phyloP scores from a whole-genome alignment of 2,329 filamentous ascomycete genomes.

The Ustilaginoidea virens region DNA sequence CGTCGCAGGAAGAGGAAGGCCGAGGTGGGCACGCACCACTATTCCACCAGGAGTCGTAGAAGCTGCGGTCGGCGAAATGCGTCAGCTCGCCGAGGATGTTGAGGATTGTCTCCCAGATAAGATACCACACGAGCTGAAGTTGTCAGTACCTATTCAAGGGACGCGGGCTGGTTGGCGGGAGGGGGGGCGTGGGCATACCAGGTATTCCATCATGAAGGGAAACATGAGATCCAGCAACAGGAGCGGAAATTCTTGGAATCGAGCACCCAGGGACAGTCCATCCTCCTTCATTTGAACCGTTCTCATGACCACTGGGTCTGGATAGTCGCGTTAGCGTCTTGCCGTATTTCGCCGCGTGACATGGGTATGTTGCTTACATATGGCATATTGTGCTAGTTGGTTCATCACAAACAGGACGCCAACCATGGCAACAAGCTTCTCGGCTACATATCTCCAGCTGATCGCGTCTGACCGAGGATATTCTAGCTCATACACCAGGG shows the following conservation, averaged over 20 bases:
- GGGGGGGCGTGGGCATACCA: slow-evolving; percentile 22
- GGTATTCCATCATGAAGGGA: slow-evolving; percentile 64
- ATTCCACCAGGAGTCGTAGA: slow-evolving; percentile 53
- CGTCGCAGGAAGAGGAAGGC: not conserved
- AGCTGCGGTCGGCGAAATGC: slow-evolving; percentile 60
- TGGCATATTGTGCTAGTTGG: slow-evolving; percentile 59
- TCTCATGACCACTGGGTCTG: slow-evolving; percentile 52
- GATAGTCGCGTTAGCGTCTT: slow-evolving; percentile 3
- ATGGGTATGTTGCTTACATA: slow-evolving; percentile 29
- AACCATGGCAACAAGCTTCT: slow-evolving; percentile 55
- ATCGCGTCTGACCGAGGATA: slow-evolving; percentile 55
- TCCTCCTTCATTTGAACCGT: slow-evolving; percentile 52
- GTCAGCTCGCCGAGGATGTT: slow-evolving; percentile 67
- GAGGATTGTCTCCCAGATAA: slow-evolving; percentile 64
- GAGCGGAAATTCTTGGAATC: slow-evolving; percentile 57
- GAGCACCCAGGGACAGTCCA: slow-evolving; percentile 41
- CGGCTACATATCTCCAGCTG: slow-evolving; percentile 59
- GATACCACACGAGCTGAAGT: slow-evolving; percentile 51
- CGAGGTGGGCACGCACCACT: slow-evolving; percentile 20
- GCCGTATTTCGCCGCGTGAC: too few relatives aligned
- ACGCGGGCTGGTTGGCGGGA: not conserved
- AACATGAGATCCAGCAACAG: slow-evolving; percentile 63
- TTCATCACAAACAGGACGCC: slow-evolving; percentile 68
- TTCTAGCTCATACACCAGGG: slow-evolving; percentile 63
- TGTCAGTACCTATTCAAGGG: not conserved